Percentiles rank a stretch among this genome's conserved stretches.
These are phyloP conservation scores for Pulveroboletus sp. DNA, from an alignment of 768 basidiomycete genomes.

Conservation along the genomic window DNA sequence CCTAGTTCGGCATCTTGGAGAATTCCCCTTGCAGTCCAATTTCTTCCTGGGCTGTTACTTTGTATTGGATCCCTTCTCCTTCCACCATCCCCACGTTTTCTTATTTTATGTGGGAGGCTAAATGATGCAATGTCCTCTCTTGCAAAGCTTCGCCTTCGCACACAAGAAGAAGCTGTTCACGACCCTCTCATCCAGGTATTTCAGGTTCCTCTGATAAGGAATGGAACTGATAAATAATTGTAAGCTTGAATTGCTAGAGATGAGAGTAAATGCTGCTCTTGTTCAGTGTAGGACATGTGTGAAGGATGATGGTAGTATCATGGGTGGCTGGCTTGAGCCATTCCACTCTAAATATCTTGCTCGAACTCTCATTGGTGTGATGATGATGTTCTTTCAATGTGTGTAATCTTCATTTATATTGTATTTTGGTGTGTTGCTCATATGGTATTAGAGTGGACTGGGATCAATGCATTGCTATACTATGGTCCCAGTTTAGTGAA, in stretches of 20 bases:
- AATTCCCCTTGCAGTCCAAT: slow-evolving; percentile 68
- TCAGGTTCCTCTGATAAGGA: neutral
- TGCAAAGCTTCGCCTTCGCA: slow-evolving; percentile 46
- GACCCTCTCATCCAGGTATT: slow-evolving; percentile 53
- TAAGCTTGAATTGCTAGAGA: slow-evolving; percentile 72
- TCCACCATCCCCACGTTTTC: slow-evolving; percentile 47
- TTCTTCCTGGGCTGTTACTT: slow-evolving; percentile 65
- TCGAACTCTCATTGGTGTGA: slow-evolving; percentile 64
- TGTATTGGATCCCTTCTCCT: slow-evolving; percentile 52
- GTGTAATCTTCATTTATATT: slow-evolving; percentile 24
- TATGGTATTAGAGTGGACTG: slow-evolving; percentile 65
- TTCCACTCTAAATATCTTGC: slow-evolving; percentile 50
- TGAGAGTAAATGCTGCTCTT: slow-evolving; percentile 62
- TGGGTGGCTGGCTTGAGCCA: slow-evolving; percentile 51
- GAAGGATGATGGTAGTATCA: slow-evolving; percentile 14
- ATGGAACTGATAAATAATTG: neutral
- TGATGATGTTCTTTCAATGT: slow-evolving; percentile 86
- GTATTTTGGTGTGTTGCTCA: neutral
- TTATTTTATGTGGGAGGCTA: slow-evolving; percentile 46
- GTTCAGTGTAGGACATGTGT: slow-evolving; percentile 35
- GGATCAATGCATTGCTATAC: slow-evolving; percentile 80
- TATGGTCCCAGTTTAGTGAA: slow-evolving; percentile 73
- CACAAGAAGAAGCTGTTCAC: slow-evolving; percentile 39
- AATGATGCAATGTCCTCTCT: slow-evolving; percentile 59
- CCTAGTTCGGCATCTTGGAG: slow-evolving; percentile 67